phyloP scores from a whole-genome alignment of 2,329 filamentous ascomycete genomes.

The Diaporthe sp. region DNA sequence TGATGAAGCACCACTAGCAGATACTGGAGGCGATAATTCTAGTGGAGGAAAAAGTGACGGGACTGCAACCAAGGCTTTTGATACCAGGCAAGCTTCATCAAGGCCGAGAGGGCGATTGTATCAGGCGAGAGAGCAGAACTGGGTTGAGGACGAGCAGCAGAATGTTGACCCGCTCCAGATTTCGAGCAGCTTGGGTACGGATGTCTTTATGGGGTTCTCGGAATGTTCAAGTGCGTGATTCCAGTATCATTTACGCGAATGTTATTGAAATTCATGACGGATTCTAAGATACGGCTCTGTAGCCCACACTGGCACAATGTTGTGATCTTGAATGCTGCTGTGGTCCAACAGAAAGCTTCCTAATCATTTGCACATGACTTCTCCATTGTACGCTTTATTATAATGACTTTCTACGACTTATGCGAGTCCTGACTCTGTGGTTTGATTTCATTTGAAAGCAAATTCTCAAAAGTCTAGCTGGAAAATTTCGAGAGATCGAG shows the following conservation, averaged over 20 bases:
- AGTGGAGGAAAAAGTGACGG: too few relatives aligned
- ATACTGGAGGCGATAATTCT: rapidly evolving
- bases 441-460: not conserved
- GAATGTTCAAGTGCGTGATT: not conserved
- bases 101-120: not conserved
- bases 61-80: too few relatives aligned
- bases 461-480: not conserved
- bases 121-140: not conserved
- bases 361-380: not conserved
- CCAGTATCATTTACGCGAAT: not conserved
- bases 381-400: not conserved
- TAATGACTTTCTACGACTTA: not conserved
- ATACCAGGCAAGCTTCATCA: not conserved
- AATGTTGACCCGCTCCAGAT: not conserved
- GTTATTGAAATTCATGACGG: not conserved
- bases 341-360: too few relatives aligned
- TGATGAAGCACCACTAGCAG: rapidly evolving
- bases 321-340: not conserved
- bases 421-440: not conserved
- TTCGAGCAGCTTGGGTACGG: not conserved
- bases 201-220: not conserved
- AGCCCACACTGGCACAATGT: not conserved
- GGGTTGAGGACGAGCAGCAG: not conserved
- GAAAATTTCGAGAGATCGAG: not conserved
- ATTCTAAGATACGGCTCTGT: not conserved